These are phyloP conservation scores for Davidsoniella virescens DNA, from an alignment of 2,329 filamentous ascomycete genomes.

Conservation along the genomic window DNA sequence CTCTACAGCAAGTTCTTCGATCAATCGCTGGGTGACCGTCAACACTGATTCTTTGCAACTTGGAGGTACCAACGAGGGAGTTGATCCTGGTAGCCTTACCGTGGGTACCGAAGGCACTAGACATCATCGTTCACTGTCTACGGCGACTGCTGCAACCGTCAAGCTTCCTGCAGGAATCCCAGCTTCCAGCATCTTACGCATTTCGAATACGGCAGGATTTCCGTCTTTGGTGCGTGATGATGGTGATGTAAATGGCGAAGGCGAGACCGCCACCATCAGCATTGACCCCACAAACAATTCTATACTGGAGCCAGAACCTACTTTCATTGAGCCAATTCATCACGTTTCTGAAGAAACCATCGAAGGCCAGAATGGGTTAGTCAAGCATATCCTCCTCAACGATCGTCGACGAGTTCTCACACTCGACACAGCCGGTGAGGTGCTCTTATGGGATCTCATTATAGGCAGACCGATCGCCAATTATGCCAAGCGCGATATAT, in stretches of 20 bases:
- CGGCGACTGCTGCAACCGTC: conserved; percentile 18
- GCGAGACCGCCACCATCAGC: conserved; percentile 33
- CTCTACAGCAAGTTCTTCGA: conserved; percentile 74
- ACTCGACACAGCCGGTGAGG: conserved; percentile 85
- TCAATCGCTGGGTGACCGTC: conserved; percentile 80
- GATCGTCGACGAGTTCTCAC: conserved; percentile 81
- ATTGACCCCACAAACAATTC: conserved; percentile 21
- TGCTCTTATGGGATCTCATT: conserved; percentile 86
- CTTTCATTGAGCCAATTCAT: conserved; percentile 42
- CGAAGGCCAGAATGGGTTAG: conserved; percentile 84
- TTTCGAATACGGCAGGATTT: conserved; percentile 73
- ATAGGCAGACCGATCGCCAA: conserved; percentile 74
- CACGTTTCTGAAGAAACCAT: conserved; percentile 63
- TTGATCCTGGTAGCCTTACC: neutral
- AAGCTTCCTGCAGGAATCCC: conserved; percentile 44
- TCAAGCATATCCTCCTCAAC: conserved; percentile 85
- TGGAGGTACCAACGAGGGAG: neutral
- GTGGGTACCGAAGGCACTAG: neutral
- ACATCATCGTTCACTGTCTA: conserved; percentile 7
- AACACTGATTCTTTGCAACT: conserved; percentile 57
- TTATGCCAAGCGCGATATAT: conserved; percentile 88
- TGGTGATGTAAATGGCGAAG: conserved; percentile 19
- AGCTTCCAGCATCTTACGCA: conserved; percentile 57
- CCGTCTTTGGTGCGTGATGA: conserved; percentile 34
- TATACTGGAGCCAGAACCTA: conserved; percentile 14